A percentile compares a stretch with the other conserved stretches of the same genome.
phyloP scores from a whole-genome alignment of 2,329 filamentous ascomycete genomes.

The Colletotrichum phormii region DNA sequence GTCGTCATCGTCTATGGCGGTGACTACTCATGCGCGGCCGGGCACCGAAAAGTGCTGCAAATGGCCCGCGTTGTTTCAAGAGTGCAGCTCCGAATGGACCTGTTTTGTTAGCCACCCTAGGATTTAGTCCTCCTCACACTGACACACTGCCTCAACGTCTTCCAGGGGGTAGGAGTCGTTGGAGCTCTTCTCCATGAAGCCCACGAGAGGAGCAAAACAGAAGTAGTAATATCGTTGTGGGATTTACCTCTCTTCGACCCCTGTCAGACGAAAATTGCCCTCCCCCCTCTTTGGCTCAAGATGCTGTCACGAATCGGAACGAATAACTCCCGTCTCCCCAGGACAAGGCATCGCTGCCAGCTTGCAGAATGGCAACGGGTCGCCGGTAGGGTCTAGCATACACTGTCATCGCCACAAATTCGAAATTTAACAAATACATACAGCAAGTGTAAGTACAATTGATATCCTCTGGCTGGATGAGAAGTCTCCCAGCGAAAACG shows the following conservation, averaged over 20 bases:
- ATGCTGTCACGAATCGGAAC: slow-evolving; percentile 13
- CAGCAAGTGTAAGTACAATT: too few species aligned
- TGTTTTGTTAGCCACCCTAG: slow-evolving; percentile 4
- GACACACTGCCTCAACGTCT: neutral
- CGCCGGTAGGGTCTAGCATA: neutral
- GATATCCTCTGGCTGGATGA: too few species aligned
- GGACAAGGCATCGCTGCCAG: slow-evolving; percentile 27
- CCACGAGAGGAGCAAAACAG: neutral
- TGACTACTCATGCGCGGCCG: neutral
- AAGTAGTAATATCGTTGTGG: neutral
- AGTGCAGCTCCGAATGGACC: slow-evolving; percentile 13
- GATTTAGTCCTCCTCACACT: neutral
- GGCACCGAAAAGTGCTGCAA: slow-evolving; percentile 1
- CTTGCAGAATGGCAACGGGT: neutral
- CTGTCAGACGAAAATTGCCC: slow-evolving; percentile 3
- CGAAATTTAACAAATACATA: slow-evolving; percentile 1
- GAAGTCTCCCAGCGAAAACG: too few species aligned
- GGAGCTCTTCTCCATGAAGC: neutral
- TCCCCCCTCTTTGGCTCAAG: slow-evolving; percentile 14
- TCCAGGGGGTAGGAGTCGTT: neutral
- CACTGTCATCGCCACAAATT: neutral
- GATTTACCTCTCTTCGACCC: neutral
- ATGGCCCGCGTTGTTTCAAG: slow-evolving; percentile 21
- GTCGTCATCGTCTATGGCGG: slow-evolving; percentile 4
- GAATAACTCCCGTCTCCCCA: slow-evolving; percentile 15